Evolutionary conservation across 108 stramenopile species (phyloP).

Genomic region (Pseudonitzschia pungens): DNA sequence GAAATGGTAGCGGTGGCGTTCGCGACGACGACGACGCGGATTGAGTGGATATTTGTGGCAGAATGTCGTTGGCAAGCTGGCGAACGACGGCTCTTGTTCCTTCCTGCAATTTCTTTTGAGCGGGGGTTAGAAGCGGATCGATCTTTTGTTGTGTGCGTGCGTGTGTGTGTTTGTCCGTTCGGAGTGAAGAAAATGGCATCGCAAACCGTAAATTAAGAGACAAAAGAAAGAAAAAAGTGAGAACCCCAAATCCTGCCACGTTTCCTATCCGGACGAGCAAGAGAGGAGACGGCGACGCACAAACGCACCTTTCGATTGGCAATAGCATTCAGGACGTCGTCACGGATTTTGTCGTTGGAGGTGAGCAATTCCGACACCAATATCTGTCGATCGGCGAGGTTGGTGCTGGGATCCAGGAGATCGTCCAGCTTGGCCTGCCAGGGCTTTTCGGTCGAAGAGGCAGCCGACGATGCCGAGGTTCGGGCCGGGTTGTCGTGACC

Average conservation of each 20-base stretch:
- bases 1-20: slow-evolving; percentile 22
- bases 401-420: slow-evolving; percentile 66
- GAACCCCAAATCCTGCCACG: background rate
- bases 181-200: background rate
- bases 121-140: slow-evolving; percentile 77
- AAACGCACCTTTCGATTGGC: slow-evolving; percentile 68
- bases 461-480: background rate
- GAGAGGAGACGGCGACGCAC: background rate
- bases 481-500: background rate
- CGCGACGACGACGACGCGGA: slow-evolving; percentile 4
- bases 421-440: slow-evolving; percentile 79
- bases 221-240: background rate
- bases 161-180: background rate
- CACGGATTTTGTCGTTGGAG: slow-evolving; percentile 70
- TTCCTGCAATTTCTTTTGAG: slow-evolving; percentile 66
- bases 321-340: slow-evolving; percentile 64
- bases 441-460: slow-evolving; percentile 14
- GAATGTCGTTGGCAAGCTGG: slow-evolving; percentile 78
- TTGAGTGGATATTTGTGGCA: slow-evolving; percentile 52
- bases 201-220: background rate
- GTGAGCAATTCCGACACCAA: slow-evolving; percentile 67
- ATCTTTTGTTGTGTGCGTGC: slow-evolving; percentile 42
- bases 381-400: slow-evolving; percentile 65
- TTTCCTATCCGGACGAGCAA: background rate
- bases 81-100: slow-evolving; percentile 81